Conservation (phyloP, 805 yeast species). For the Myxozyma monticola region DNA sequence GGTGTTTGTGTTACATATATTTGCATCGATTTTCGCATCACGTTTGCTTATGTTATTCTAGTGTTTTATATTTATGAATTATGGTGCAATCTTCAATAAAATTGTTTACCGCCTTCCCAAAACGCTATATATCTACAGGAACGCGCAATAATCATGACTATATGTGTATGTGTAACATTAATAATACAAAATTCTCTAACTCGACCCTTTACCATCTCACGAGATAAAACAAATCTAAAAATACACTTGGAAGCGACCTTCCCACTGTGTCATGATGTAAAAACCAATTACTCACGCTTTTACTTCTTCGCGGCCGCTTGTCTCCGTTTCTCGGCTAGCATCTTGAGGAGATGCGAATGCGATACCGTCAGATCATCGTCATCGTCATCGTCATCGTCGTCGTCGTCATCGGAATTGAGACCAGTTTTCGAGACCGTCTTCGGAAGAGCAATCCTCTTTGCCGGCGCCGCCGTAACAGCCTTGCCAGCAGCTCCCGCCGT, state of each 20-base stretch:
- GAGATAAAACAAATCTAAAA: neutral
- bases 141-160: too few relatives aligned
- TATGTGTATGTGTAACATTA: neutral
- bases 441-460: neutral
- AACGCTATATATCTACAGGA: too few relatives aligned
- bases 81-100: too few relatives aligned
- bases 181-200: neutral
- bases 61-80: too few relatives aligned
- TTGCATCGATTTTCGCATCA: too few relatives aligned
- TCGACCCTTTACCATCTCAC: neutral
- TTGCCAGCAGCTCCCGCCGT: neutral
- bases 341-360: neutral
- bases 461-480: neutral
- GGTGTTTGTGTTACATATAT: too few relatives aligned
- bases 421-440: neutral
- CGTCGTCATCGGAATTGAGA: neutral
- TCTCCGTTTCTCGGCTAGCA: neutral
- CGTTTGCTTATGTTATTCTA: too few relatives aligned
- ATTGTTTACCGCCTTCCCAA: too few relatives aligned
- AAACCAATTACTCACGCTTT: neutral
- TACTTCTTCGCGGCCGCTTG: too few relatives aligned
- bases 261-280: neutral
- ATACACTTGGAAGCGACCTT: neutral
- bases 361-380: constrained; percentile 2
- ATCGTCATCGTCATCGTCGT: constrained; percentile 2